Conservation (phyloP, 2,329 filamentous ascomycete species). For the Ceratocystis albifundus region DNA sequence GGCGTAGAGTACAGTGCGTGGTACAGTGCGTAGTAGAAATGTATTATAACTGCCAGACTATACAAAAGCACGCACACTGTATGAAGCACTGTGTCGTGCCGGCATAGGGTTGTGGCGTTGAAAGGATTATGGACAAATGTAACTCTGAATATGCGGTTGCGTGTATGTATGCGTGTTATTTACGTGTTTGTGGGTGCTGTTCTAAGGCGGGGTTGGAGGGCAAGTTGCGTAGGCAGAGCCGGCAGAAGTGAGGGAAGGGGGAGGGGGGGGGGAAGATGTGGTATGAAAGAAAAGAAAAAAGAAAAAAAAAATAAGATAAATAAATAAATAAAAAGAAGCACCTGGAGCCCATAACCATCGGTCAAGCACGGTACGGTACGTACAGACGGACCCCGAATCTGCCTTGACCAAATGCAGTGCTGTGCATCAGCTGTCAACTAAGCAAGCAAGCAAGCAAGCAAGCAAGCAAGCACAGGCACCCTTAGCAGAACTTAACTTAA, state of each 20-base stretch:
- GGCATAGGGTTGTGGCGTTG: too few relatives aligned
- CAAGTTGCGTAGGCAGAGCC: background rate
- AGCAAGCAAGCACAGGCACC: background rate
- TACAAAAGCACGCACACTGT: too few relatives aligned
- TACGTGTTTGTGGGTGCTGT: background rate
- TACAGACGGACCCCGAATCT: background rate
- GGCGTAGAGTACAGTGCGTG: background rate
- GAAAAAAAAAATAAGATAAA: background rate
- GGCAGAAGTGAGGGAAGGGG: background rate
- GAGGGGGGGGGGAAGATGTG: background rate
- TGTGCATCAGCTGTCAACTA: conserved; percentile 6
- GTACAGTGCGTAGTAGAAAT: too few relatives aligned
- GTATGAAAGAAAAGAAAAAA: too few relatives aligned
- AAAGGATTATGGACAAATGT: background rate
- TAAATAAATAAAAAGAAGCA: too few relatives aligned
- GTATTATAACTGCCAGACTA: too few relatives aligned
- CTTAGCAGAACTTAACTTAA: conserved; percentile 6
- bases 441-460: conserved; percentile 5
- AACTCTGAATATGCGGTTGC: background rate
- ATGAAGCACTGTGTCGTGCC: too few relatives aligned
- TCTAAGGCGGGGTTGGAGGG: background rate
- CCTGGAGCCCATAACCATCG: too few relatives aligned
- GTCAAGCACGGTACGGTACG: background rate
- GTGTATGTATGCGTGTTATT: background rate
- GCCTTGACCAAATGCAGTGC: conserved; percentile 1